Evolutionary conservation across 257 asterid genomes (phyloP).

Genomic region (Eucommia ulmoides): DNA sequence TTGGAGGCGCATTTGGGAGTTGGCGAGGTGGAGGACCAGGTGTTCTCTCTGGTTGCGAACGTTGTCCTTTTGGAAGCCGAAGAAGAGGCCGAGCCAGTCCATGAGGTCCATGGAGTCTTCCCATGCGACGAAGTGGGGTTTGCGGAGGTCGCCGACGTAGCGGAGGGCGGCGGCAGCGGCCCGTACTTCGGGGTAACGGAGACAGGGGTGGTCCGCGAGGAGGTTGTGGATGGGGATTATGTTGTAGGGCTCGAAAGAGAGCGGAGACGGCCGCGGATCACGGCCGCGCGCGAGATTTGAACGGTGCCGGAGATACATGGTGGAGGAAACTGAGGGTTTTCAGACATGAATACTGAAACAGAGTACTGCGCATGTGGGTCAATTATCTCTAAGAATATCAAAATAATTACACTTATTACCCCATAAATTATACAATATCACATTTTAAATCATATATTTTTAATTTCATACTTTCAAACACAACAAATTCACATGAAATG

Average conservation of each 20-base stretch:
- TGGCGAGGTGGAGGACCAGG: slow-evolving; percentile 78
- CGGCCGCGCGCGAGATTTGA: slow-evolving; percentile 45
- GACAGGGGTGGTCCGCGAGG: slow-evolving; percentile 70
- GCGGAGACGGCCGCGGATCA: slow-evolving; percentile 16
- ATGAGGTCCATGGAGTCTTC: slow-evolving; percentile 55
- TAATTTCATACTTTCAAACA: no score
- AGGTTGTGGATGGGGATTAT: slow-evolving; percentile 72
- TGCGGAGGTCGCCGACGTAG: slow-evolving; percentile 51
- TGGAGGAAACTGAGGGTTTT: no score
- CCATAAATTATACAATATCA: no score
- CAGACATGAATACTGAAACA: no score
- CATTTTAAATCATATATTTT: no score
- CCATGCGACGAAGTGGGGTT: slow-evolving; percentile 61
- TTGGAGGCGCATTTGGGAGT: slow-evolving; percentile 91
- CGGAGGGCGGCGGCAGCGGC: slow-evolving; percentile 73
- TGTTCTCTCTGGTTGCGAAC: slow-evolving; percentile 88
- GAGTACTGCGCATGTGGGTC: no score
- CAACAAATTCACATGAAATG: no score
- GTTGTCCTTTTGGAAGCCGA: slow-evolving; percentile 85
- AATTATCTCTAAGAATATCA: no score
- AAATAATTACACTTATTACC: no score
- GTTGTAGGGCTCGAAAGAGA: slow-evolving; percentile 38
- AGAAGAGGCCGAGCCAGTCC: slow-evolving; percentile 91
- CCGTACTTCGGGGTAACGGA: slow-evolving; percentile 72
- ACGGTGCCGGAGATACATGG: slow-evolving; percentile 56